phyloP scores from a whole-genome alignment of 192 early-diverging fungal genomes.

The Chytriomyces sp. region DNA sequence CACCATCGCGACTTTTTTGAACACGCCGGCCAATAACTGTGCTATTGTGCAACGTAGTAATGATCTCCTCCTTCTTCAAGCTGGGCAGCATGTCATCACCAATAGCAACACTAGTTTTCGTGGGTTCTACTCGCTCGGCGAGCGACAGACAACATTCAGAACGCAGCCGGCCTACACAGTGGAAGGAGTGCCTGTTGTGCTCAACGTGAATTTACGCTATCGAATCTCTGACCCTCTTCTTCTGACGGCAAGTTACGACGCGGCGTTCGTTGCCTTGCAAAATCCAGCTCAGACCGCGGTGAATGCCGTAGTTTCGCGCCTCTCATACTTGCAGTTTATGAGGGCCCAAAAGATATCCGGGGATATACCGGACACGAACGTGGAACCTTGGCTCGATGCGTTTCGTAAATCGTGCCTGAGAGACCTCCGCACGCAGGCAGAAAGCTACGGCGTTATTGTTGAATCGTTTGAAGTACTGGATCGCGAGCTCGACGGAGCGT shows the following conservation, averaged over 20 bases:
- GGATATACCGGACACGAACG: slow-evolving; percentile 46
- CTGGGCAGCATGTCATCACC: slow-evolving; percentile 56
- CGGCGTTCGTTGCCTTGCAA: slow-evolving; percentile 44
- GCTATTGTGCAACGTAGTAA: slow-evolving; percentile 49
- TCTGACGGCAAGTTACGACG: slow-evolving; percentile 47
- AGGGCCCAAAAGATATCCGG: slow-evolving; percentile 45
- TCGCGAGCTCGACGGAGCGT: slow-evolving; percentile 42
- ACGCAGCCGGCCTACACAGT: slow-evolving; percentile 49
- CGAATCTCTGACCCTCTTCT: slow-evolving; percentile 44
- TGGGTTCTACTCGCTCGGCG: slow-evolving; percentile 49
- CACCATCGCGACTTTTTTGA: slow-evolving; percentile 51
- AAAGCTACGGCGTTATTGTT: slow-evolving; percentile 44
- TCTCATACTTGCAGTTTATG: slow-evolving; percentile 54
- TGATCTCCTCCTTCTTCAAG: slow-evolving; percentile 41
- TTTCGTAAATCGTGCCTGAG: slow-evolving; percentile 51
- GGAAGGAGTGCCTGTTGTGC: slow-evolving; percentile 50
- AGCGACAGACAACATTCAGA: slow-evolving; percentile 45
- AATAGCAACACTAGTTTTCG: slow-evolving; percentile 51
- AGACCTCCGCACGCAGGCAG: slow-evolving; percentile 39
- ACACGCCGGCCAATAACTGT: slow-evolving; percentile 57
- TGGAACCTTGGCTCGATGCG: slow-evolving; percentile 48
- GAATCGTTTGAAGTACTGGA: slow-evolving; percentile 53
- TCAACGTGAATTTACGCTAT: slow-evolving; percentile 53
- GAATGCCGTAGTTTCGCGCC: slow-evolving; percentile 46
- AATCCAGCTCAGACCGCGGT: slow-evolving; percentile 55